A percentile compares a stretch with the other conserved stretches of the same genome.
Conservation (phyloP, 1,284 basidiomycete species). For the Puccinia coronata region DNA sequence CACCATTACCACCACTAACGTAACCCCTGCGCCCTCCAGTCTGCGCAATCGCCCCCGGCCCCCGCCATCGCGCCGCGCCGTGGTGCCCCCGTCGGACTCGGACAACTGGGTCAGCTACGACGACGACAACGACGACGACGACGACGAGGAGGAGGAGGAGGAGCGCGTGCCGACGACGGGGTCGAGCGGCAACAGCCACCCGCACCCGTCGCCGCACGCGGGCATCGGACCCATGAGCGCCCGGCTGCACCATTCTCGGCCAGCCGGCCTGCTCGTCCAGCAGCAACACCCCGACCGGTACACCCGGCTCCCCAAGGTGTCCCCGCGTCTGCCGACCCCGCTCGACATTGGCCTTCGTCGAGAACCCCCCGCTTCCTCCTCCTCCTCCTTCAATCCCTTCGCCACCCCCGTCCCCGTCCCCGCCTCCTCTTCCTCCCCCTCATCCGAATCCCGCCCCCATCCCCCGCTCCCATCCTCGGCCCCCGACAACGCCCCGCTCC, state of each 20-base stretch:
- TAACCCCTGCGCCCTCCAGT: too few species aligned
- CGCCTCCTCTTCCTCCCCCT: neutral
- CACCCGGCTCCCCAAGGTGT: neutral
- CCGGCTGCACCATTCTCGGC: too few species aligned
- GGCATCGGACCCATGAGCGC: too few species aligned
- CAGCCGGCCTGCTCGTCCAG: too few species aligned
- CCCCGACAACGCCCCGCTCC: neutral
- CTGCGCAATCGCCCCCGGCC: too few species aligned
- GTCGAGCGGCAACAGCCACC: neutral
- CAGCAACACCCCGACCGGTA: neutral
- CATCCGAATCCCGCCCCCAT: neutral
- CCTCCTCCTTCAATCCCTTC: neutral
- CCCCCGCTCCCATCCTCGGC: too few species aligned
- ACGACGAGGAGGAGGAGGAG: conserved; percentile 46
- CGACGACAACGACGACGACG: too few species aligned
- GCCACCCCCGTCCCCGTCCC: too few species aligned
- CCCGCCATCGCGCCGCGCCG: too few species aligned
- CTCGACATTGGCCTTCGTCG: neutral
- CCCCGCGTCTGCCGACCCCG: neutral
- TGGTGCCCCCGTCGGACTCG: neutral
- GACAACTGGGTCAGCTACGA: conserved; percentile 46
- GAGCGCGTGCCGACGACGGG: neutral
- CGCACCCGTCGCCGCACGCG: too few species aligned
- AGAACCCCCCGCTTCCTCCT: neutral
- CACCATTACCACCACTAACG: too few species aligned